Evolutionary conservation across 495 filamentous ascomycete genomes (phyloP).

Genomic region (Penicillium waksmanii): DNA sequence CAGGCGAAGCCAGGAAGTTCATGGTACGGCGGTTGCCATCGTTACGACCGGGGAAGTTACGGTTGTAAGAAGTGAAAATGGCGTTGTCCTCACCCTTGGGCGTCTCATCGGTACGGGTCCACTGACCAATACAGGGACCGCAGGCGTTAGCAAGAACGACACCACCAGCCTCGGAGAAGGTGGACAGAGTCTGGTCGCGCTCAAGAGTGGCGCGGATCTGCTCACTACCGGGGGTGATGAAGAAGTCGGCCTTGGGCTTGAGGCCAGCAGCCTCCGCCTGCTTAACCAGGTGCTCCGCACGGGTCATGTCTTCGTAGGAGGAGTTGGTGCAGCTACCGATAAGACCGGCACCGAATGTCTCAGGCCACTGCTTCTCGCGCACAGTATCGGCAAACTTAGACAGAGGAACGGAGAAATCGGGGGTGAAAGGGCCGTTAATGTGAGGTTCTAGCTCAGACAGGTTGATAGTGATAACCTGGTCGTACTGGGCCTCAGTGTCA

Average conservation of each 20-base stretch:
- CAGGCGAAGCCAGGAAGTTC: constrained; percentile 97
- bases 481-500: constrained; percentile 82
- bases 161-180: constrained; percentile 86
- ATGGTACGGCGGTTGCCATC: constrained; percentile 95
- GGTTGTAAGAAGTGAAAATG: constrained; percentile 96
- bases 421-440: constrained; percentile 97
- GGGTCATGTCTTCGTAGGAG: constrained; percentile 97
- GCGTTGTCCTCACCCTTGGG: constrained; percentile 87
- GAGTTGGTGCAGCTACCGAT: constrained; percentile 99
- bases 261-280: constrained; percentile 85
- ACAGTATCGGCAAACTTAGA: constrained; percentile 86
- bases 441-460: constrained; percentile 90
- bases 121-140: constrained; percentile 94
- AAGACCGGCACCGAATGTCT: constrained; percentile 85
- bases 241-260: constrained; percentile 87
- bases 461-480: constrained; percentile 90
- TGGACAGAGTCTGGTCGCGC: constrained; percentile 79
- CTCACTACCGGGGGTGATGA: constrained; percentile 94
- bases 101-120: constrained; percentile 86
- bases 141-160: constrained; percentile 93
- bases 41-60: constrained; percentile 96
- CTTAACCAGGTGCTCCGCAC: constrained; percentile 87
- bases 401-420: constrained; percentile 88
- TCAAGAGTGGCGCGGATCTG: constrained; percentile 94
- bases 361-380: constrained; percentile 83